phyloP scores from a whole-genome alignment of 257 asterid genomes.

The Przewalskia tangutica region DNA sequence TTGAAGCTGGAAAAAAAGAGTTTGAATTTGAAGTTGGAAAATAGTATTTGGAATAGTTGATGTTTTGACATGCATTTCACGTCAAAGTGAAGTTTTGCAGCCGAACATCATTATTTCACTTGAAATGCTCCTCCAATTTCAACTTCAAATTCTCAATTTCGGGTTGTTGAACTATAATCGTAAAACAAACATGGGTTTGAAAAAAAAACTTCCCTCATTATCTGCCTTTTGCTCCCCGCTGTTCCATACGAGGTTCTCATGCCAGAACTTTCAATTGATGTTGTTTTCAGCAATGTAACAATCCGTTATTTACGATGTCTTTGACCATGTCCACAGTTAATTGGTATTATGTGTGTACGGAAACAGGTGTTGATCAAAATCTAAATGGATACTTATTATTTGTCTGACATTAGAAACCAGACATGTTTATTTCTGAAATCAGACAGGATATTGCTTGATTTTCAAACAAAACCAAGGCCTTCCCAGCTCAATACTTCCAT shows the following conservation, averaged over 20 bases:
- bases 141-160: background rate
- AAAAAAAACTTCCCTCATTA: too few species aligned
- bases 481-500: background rate
- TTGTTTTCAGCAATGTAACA: background rate
- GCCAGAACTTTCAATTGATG: background rate
- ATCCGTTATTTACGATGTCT: background rate
- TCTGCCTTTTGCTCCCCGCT: too few species aligned
- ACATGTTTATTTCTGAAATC: background rate
- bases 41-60: too few species aligned
- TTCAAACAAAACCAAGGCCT: background rate
- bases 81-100: too few species aligned
- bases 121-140: background rate
- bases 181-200: too few species aligned
- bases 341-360: background rate
- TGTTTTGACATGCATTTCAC: too few species aligned
- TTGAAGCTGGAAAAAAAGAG: background rate
- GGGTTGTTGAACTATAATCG: too few species aligned
- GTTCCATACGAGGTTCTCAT: too few species aligned
- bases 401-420: background rate
- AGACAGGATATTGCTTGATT: background rate
- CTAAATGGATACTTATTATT: background rate
- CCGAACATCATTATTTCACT: too few species aligned
- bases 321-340: background rate
- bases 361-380: background rate
- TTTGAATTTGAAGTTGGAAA: too few species aligned